phyloP scores from a whole-genome alignment of 352 stramenopile species.

The Pseudoperonospora humuli region DNA sequence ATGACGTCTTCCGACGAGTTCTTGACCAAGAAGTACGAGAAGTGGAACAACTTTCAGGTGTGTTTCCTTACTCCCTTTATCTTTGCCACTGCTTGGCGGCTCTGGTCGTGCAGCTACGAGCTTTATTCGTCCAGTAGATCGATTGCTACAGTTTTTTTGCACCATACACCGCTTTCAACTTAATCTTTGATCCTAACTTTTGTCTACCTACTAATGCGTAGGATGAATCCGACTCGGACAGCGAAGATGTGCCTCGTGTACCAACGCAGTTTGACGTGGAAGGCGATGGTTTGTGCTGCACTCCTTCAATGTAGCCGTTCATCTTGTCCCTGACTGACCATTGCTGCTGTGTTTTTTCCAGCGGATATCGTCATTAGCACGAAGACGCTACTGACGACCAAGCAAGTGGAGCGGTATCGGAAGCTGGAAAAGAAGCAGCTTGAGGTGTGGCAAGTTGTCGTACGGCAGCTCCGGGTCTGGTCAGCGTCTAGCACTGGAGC shows the following conservation, averaged over 20 bases:
- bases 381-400: constrained; percentile 48
- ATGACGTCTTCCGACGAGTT: constrained; percentile 56
- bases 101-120: not conserved
- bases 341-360: constrained; percentile 15
- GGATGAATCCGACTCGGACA: constrained; percentile 60
- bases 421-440: constrained; percentile 70
- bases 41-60: constrained; percentile 84
- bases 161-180: not conserved
- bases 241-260: constrained; percentile 44
- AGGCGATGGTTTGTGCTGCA: constrained; percentile 50
- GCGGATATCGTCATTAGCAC: constrained; percentile 75
- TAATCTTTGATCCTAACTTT: not conserved
- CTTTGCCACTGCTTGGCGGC: not conserved
- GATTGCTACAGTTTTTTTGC: not conserved
- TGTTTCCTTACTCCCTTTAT: not conserved
- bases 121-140: constrained; percentile 1
- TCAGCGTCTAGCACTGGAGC: constrained; percentile 63
- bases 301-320: not conserved
- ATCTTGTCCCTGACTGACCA: not conserved
- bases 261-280: constrained; percentile 77
- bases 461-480: constrained; percentile 83
- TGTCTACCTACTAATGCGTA: constrained; percentile 7
- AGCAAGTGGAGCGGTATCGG: constrained; percentile 60
- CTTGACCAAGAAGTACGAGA: constrained; percentile 85
- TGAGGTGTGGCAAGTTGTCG: constrained; percentile 85